These are phyloP conservation scores for Primulina huaijiensis DNA, from an alignment of 257 asterid species.

Conservation along the genomic window DNA sequence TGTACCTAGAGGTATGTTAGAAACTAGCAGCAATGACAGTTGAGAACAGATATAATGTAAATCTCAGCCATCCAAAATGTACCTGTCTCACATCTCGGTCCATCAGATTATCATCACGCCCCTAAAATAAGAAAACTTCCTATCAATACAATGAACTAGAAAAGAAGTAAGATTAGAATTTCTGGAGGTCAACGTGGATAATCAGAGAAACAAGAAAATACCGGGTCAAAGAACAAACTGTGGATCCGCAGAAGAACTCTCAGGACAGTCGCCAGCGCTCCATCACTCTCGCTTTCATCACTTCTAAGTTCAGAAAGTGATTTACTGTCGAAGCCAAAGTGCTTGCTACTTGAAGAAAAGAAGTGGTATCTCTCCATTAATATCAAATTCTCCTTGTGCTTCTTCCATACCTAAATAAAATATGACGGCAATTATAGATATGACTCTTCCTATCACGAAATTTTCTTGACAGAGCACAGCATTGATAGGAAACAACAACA, in stretches of 20 bases:
- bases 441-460: neutral
- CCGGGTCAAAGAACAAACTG: constrained; percentile 52
- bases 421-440: constrained; percentile 7
- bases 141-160: constrained; percentile 10
- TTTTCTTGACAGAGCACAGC: neutral
- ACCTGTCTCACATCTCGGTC: constrained; percentile 87
- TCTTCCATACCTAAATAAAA: constrained; percentile 66
- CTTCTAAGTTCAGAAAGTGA: constrained; percentile 59
- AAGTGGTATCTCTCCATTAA: constrained; percentile 85
- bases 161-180: neutral
- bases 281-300: constrained; percentile 86
- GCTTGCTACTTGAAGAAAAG: constrained; percentile 83
- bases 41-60: neutral
- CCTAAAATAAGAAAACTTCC: constrained; percentile 42
- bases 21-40: neutral
- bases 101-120: constrained; percentile 37
- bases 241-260: constrained; percentile 63
- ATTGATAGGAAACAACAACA: neutral
- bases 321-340: constrained; percentile 59
- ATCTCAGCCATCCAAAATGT: constrained; percentile 14
- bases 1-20: neutral
- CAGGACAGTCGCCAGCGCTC: constrained; percentile 75
- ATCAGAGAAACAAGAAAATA: constrained; percentile 25
- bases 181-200: neutral
- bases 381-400: constrained; percentile 81